Base-by-base conservation (phyloP, 108 stramenopile genomes). In the Cyclotella cryptica region DNA sequence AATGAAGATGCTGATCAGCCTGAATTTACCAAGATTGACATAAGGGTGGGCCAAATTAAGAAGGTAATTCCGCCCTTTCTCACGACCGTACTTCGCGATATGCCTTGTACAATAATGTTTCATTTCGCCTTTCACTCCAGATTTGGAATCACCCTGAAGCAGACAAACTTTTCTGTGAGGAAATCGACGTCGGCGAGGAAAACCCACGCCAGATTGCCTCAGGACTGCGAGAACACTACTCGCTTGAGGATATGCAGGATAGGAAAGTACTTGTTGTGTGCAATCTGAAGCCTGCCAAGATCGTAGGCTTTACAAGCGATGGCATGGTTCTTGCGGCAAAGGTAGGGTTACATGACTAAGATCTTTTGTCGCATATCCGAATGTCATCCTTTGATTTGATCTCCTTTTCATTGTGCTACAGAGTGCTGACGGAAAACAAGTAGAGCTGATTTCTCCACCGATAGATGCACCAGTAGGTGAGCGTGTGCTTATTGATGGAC, bases 101-200 rank as follows among this genome's bases (percentile, higher is more conserved):
- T 41, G 6, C 30, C 10, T 53, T 24, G 0, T 21, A 41, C 21
- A 17, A n/a, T 39, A 39, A 69, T 41, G 7, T 64, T 29, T 30
- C 44, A 1, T 49, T 80, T 35, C 4, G 46, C 19, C 24, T 12
- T 29, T 43, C 0, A 18, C 6, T 46, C 39, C 27, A 77, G 77
- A 95, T 98, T 44, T 98, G 98, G 98, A 74, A 93, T 62, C 99
- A 99, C 72, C 90, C 89, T 42, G 83, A 86, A 19, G 96, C 94
- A 10, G 97, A 96, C 72, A 97, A 97, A 75, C 83, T 97, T 18
- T 97, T 87, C 72, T 96, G 97, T 72, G 97, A 96, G 82, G 87
- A 97, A 74, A 96, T 98, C 72, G 92, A 98, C 68, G 78, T 95
- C 46, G 96, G 97, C 45, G 91, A 90, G 54, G 91, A 92, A 44